Percentiles rank a stretch among this genome's conserved stretches.
Conservation (phyloP, 2,329 filamentous ascomycete species). For the Monosporascus sp. region DNA sequence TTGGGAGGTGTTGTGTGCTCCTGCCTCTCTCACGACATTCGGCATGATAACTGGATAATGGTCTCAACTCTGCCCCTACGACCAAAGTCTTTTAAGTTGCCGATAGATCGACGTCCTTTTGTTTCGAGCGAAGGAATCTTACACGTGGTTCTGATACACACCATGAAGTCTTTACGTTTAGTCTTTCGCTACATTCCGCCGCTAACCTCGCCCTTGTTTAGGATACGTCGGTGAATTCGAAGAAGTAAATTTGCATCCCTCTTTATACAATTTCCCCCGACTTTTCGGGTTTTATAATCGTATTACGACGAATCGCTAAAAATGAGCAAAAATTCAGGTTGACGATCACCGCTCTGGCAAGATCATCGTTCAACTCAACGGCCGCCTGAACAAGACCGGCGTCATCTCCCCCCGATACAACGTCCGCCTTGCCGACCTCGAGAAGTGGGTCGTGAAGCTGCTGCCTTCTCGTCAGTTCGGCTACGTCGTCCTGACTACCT, state of each 20-base stretch:
- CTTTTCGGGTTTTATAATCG: too few relatives aligned
- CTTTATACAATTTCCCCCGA: too few relatives aligned
- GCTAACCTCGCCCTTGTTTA: slow-evolving; percentile 51
- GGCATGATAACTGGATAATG: slow-evolving; percentile 99
- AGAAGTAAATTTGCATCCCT: slow-evolving; percentile 43
- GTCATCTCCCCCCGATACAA: slow-evolving; percentile 99
- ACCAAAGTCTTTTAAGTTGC: slow-evolving; percentile 99
- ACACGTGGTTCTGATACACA: slow-evolving; percentile 81
- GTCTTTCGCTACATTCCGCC: slow-evolving; percentile 74
- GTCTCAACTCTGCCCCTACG: slow-evolving; percentile 69
- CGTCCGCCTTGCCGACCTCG: slow-evolving; percentile 92
- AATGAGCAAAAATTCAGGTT: slow-evolving; percentile 37
- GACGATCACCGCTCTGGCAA: slow-evolving; percentile 99
- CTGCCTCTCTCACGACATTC: slow-evolving; percentile 42
- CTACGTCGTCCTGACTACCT: slow-evolving; percentile 98
- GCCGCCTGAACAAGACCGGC: slow-evolving; percentile 98
- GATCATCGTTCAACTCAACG: slow-evolving; percentile 99
- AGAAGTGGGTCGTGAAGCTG: slow-evolving; percentile 99
- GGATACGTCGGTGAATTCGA: slow-evolving; percentile 99
- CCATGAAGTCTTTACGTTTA: slow-evolving; percentile 87
- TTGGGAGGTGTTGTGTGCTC: slow-evolving; percentile 9
- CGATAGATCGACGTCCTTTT: slow-evolving; percentile 73
- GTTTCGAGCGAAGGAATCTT: slow-evolving; percentile 73
- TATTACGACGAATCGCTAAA: too few relatives aligned
- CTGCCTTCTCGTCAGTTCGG: slow-evolving; percentile 99